Conservation (phyloP, 805 yeast species). For the Komagataella kurtzmanii region DNA sequence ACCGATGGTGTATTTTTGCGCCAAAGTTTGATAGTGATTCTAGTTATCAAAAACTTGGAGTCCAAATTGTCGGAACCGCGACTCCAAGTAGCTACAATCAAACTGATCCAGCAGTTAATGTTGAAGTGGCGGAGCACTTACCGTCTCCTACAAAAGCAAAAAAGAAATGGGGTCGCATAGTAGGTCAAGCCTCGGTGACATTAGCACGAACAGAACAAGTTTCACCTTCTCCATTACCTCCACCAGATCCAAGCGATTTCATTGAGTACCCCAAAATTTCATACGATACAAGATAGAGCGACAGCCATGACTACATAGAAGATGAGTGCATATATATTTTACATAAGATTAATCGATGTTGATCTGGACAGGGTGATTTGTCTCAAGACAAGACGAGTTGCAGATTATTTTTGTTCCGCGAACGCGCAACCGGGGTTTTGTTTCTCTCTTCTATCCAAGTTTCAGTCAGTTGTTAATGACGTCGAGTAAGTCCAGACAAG, state of each 20-base stretch:
- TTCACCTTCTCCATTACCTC: neutral
- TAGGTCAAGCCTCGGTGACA: slow-evolving; percentile 21
- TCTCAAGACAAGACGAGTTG: neutral
- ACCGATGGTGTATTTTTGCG: slow-evolving; percentile 43
- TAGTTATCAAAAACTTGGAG: neutral
- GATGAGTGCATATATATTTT: neutral
- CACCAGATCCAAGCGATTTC: neutral
- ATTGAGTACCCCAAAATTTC: neutral
- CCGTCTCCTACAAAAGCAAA: slow-evolving; percentile 42
- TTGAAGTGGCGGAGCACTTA: slow-evolving; percentile 8
- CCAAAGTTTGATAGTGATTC: slow-evolving; percentile 12
- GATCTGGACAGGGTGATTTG: too few species aligned
- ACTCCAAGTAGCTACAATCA: neutral
- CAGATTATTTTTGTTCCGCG: neutral
- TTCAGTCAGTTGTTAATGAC: slow-evolving; percentile 1
- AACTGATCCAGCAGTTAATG: neutral
- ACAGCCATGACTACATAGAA: neutral
- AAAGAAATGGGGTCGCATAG: slow-evolving; percentile 32
- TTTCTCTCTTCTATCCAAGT: neutral
- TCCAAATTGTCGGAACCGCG: neutral
- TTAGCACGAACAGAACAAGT: neutral
- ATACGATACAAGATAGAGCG: neutral
- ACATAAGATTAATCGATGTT: neutral
- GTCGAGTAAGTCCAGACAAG: slow-evolving; percentile 32
- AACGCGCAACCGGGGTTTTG: neutral